Evolutionary conservation across 1,139 yeast species (phyloP).

Genomic region (Geotrichum candidum): DNA sequence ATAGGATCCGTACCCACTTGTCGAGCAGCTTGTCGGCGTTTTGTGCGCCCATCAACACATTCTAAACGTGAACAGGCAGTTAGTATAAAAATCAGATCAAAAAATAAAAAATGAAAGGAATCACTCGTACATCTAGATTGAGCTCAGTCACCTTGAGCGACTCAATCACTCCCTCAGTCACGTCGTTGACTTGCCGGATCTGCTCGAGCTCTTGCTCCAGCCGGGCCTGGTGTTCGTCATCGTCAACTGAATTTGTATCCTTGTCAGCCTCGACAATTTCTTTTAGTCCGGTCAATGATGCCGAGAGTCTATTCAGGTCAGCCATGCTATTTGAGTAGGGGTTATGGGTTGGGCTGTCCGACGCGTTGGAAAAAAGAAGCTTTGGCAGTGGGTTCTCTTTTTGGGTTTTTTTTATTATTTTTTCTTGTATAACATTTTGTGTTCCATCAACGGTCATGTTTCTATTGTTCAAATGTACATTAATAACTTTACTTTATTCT

Average conservation of each 20-base stretch:
- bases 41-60: conserved; percentile 26
- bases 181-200: conserved; percentile 26
- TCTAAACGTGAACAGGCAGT: neutral
- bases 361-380: neutral
- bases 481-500: neutral
- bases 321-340: conserved; percentile 1
- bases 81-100: neutral
- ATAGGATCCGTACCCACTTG: conserved; percentile 33
- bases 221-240: conserved; percentile 23
- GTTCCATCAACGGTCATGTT: neutral
- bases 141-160: conserved; percentile 24
- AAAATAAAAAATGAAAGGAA: neutral
- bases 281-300: conserved; percentile 11
- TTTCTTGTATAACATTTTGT: neutral
- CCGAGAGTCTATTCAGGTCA: conserved; percentile 8
- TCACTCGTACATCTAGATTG: conserved; percentile 21
- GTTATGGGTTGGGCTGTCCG: neutral
- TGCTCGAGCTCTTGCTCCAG: conserved; percentile 26
- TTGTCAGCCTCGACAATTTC: neutral
- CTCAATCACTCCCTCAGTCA: conserved; percentile 24
- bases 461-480: neutral
- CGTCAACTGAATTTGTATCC: neutral
- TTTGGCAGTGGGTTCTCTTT: neutral
- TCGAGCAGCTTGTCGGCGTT: conserved; percentile 34
- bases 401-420: neutral